Conservation (phyloP, 148 eudicot species). For the Cornus kousa region DNA sequence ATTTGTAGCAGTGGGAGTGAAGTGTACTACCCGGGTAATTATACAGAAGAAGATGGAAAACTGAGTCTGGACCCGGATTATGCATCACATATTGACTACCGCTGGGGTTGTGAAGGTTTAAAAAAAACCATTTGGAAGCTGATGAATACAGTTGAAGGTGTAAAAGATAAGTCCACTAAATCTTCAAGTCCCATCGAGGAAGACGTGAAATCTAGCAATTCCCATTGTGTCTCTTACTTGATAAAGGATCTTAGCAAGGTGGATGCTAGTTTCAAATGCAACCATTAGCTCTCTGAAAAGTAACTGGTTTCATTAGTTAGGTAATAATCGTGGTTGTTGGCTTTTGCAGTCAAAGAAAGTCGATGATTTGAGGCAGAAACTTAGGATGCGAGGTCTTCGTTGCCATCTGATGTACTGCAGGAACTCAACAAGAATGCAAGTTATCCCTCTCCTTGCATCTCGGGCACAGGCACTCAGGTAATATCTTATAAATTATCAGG, state of each 20-base stretch:
- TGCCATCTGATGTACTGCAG: constrained; percentile 85
- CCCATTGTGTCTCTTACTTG: constrained; percentile 61
- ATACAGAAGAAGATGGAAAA: constrained; percentile 45
- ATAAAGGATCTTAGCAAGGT: constrained; percentile 63
- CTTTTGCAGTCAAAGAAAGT: constrained; percentile 62
- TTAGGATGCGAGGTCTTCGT: constrained; percentile 76
- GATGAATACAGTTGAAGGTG: constrained; percentile 44
- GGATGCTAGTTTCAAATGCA: neutral
- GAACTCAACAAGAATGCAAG: constrained; percentile 72
- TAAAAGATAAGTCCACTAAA: constrained; percentile 19
- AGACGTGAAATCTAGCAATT: constrained; percentile 50
- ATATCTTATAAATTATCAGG: neutral
- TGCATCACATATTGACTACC: constrained; percentile 60
- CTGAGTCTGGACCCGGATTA: constrained; percentile 56
- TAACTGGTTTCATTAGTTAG: neutral
- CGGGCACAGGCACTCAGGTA: constrained; percentile 80
- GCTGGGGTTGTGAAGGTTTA: constrained; percentile 75
- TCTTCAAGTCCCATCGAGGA: constrained; percentile 35
- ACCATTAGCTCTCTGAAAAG: neutral
- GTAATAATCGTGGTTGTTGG: neutral
- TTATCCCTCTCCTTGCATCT: constrained; percentile 75
- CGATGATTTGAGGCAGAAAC: constrained; percentile 73
- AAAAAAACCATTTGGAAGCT: constrained; percentile 56
- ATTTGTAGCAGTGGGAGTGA: constrained; percentile 76
- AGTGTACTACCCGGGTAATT: constrained; percentile 64